A percentile compares a stretch with the other conserved stretches of the same genome.
Conservation (phyloP, 1,284 basidiomycete species). For the Peniophora sp. region DNA sequence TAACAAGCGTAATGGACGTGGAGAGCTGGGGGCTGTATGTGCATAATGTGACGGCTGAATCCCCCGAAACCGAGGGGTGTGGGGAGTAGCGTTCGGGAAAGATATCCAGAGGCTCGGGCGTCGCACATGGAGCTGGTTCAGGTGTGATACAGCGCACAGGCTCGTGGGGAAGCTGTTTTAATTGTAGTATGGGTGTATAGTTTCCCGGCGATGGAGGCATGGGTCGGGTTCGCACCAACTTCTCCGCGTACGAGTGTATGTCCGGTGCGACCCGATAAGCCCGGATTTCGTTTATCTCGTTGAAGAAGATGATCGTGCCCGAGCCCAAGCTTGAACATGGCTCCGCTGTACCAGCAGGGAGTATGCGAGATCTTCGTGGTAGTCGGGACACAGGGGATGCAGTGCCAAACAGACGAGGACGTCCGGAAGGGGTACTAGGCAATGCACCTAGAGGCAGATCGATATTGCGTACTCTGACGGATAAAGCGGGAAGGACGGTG, state of each 20-base stretch:
- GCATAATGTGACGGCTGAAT: background rate
- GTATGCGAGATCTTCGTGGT: background rate
- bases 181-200: background rate
- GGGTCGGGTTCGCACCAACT: background rate
- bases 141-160: background rate
- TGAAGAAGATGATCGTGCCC: background rate
- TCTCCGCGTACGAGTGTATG: background rate
- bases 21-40: background rate
- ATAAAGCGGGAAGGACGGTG: no score
- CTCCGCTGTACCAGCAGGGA: background rate
- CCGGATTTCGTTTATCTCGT: background rate
- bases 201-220: background rate
- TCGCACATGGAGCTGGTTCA: background rate
- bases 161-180: background rate
- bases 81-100: no score
- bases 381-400: no score
- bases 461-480: no score
- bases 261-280: constrained; percentile 1
- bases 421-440: no score
- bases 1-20: background rate
- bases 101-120: no score
- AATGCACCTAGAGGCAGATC: no score
- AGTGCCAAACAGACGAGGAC: no score
- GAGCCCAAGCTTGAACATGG: background rate
- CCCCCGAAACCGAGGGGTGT: no score